phyloP scores from a whole-genome alignment of 176 grass and related monocot species.

The Rhipidocladum racemiflorum region DNA sequence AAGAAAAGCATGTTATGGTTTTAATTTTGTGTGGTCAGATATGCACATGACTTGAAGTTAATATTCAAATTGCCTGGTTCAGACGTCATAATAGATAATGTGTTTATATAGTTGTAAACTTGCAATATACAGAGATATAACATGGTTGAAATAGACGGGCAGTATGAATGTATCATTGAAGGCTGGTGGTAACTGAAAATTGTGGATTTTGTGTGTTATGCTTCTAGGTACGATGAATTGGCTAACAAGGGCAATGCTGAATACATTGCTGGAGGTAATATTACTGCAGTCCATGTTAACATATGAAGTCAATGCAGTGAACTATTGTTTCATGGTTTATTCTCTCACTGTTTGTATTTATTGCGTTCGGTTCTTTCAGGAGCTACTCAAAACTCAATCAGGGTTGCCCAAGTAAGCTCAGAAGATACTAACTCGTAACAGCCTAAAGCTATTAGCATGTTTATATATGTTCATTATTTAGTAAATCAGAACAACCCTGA shows the following conservation, averaged over 20 bases:
- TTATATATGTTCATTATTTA: background rate
- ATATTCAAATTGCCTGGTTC: background rate
- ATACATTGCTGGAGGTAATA: constrained; percentile 73
- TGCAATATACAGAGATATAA: background rate
- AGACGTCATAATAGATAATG: background rate
- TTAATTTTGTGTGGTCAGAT: background rate
- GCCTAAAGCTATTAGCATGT: background rate
- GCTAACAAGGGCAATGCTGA: constrained; percentile 55
- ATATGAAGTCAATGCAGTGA: background rate
- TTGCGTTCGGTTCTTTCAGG: constrained; percentile 42
- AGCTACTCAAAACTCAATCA: constrained; percentile 76
- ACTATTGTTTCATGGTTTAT: background rate
- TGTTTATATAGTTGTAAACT: background rate
- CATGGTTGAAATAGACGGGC: background rate
- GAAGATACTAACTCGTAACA: background rate
- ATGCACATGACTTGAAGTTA: background rate
- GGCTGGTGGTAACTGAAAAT: background rate
- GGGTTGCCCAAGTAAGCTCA: constrained; percentile 71
- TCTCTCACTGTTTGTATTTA: constrained; percentile 12
- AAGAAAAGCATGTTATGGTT: background rate
- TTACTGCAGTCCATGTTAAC: background rate
- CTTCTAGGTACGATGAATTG: constrained; percentile 67
- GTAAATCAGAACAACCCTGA: background rate
- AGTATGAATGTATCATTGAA: background rate
- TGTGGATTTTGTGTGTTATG: background rate